Base-by-base conservation (phyloP, 1,284 basidiomycete species). In the Microbotryum intermedium region DNA sequence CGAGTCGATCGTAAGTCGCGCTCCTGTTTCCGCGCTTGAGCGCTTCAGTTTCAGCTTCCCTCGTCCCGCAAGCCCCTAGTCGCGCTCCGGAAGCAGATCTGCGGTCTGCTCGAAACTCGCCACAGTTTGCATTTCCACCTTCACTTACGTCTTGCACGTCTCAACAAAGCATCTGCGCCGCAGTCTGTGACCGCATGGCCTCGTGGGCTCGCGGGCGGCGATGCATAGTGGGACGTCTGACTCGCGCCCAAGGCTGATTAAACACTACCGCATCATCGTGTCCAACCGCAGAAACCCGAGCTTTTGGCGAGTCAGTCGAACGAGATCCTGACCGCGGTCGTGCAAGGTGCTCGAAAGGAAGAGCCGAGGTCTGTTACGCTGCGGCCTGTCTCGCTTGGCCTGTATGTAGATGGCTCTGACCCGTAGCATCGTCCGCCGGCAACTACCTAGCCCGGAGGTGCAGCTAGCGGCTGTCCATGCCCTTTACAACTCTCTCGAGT, bases 291-390 rank as follows among this genome's bases (percentile, higher is more conserved):
- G 90, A 87, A 88, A 83, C 90, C 92, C 25, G 90, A 94, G 69
- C 86, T 93, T 63, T 77, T 99, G 62, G 84, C 85, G 53, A 74
- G 88, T 56, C 86, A 91, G 72, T 90, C 94, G 10, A 97, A 99
- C 73, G 92, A 98, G 77, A 98, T 99, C 71, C 79, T 98, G 58
- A 99, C 95, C 23, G 94, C 94, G 23, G 95, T 99, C 61, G 94
- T 99, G 57, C 93, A 97, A 74, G 95, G 95, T 25, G 94, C 93
- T 39, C 83, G 93, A 60, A 95, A 95, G 77, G 95, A 97, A 69
- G 94, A 98, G 75, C 82, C 88, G 20, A 66, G 57, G 65, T 68
- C 16, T 42, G 64, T 34, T 18, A 5, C 21, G 20, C 26, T 21
- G 20, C 7, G n/a, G n/a, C n/a, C 55, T 28, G 10, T 23, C 13